These are phyloP conservation scores for Tetradesmus obliquus DNA, from an alignment of 139 green algal genomes.

Conservation along the genomic window DNA sequence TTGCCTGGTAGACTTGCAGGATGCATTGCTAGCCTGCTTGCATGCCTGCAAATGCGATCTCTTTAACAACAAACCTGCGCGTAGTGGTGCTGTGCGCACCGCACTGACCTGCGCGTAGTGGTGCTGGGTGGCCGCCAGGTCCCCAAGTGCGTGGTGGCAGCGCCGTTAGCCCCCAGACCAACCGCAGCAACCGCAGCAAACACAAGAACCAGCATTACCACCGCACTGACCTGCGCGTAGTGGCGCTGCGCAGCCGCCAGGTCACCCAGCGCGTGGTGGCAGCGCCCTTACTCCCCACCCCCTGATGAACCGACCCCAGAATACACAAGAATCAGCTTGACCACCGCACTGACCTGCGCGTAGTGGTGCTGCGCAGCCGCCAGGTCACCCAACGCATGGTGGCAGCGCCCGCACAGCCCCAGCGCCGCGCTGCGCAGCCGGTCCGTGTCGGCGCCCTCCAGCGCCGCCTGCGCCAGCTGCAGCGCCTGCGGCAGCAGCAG, in stretches of 20 bases:
- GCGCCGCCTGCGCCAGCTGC: slow-evolving; percentile 64
- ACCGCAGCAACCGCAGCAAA: too few relatives aligned
- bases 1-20: too few relatives aligned
- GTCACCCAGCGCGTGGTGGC: slow-evolving; percentile 60
- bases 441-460: slow-evolving; percentile 59
- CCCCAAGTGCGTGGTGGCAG: slow-evolving; percentile 61
- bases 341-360: not conserved
- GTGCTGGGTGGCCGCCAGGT: slow-evolving; percentile 45
- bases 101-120: slow-evolving; percentile 34
- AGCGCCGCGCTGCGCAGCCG: slow-evolving; percentile 60
- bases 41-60: too few relatives aligned
- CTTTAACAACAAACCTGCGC: too few relatives aligned
- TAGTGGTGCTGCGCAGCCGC: slow-evolving; percentile 46
- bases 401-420: slow-evolving; percentile 66
- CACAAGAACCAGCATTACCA: too few relatives aligned
- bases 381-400: slow-evolving; percentile 60
- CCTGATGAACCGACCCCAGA: too few relatives aligned
- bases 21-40: too few relatives aligned
- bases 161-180: too few relatives aligned
- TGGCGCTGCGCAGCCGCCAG: slow-evolving; percentile 45
- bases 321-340: too few relatives aligned
- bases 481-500: slow-evolving; percentile 48
- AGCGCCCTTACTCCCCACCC: too few relatives aligned
- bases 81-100: too few relatives aligned
- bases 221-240: too few relatives aligned